Base-by-base conservation (phyloP, 495 filamentous ascomycete species). In the Penicillium malachiteum region DNA sequence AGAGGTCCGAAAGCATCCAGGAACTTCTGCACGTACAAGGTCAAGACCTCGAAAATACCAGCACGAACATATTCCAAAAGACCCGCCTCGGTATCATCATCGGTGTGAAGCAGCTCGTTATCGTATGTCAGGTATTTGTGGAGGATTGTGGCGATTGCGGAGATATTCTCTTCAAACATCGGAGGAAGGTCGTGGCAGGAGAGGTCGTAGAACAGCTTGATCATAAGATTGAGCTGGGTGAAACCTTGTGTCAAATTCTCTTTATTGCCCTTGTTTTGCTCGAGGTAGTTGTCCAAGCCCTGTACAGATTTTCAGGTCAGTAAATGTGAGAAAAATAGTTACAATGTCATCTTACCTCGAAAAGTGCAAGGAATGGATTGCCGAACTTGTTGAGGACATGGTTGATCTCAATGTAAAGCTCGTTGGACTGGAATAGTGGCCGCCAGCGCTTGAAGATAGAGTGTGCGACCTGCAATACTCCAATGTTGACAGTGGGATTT, bases 391-490 rank as follows among this genome's bases (percentile, higher is more conserved):
- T 72, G 30, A 97, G 81, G 39, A 99, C 95, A 69, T 97, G 95
- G 69, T 94, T 90, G 67, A 99, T 91, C 68, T 99, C 95, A 7
- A 81, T 87, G 72, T 90, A 97, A 9, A 99, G 82, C 8, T 84
- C 88, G 68, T 97, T 91, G 41, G 92, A 96, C 39, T 88, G 82
- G 73, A 93, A 96, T 10, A 97, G 78, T 17, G 94, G 95, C 51
- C 92, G 82, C 95, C 95, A 99, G 56, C 94, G 80, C 72, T 87
- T 90, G 79, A 97, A 99, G 62, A 99, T 97, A 5, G 93, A 96
- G 73, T 99, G 95, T 42, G 95, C 95, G 40, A 99, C 95, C 72
- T 93, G 89, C 53, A 99, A 77, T 10, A 99, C 92, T 56, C 95
- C 95, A 67, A 91, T 92, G 70, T 96, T 97, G 63, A 87, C 79